A percentile compares a stretch with the other conserved stretches of the same genome.
Conservation (phyloP, 202 grass and related monocot species). For the Schoenoplectus tabernaemontani region DNA sequence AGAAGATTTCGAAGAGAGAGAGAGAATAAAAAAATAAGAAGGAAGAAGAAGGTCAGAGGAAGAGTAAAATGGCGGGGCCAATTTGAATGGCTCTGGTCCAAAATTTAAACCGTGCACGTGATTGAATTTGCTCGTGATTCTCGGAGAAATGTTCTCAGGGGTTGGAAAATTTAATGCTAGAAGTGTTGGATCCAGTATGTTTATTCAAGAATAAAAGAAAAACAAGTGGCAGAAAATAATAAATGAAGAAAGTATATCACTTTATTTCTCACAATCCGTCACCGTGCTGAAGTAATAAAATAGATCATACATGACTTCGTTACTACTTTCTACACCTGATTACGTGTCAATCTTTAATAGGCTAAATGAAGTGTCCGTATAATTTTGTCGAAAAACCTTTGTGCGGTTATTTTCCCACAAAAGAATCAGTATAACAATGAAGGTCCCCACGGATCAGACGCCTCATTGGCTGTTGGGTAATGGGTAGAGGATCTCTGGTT, state of each 20-base stretch:
- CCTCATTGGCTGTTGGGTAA: not conserved
- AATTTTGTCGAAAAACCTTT: not conserved
- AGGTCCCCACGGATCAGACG: not conserved
- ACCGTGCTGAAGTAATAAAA: not conserved
- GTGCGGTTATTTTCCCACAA: too few relatives aligned
- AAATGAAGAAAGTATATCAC: not conserved
- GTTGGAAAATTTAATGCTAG: not conserved
- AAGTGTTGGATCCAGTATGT: not conserved
- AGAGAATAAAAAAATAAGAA: too few relatives aligned
- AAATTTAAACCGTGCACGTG: not conserved
- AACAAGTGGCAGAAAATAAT: not conserved
- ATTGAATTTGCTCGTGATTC: not conserved
- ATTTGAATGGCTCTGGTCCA: not conserved
- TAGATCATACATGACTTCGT: not conserved
- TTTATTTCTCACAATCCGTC: conserved; percentile 2
- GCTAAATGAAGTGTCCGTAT: not conserved
- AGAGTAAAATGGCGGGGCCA: not conserved
- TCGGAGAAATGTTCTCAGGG: not conserved
- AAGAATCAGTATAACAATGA: not conserved
- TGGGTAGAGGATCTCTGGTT: conserved; percentile 4
- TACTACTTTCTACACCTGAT: not conserved
- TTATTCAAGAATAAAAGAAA: conserved; percentile 19
- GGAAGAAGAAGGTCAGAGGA: too few relatives aligned
- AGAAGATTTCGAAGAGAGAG: too few relatives aligned
- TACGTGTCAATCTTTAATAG: not conserved